phyloP scores from a whole-genome alignment of 164 flowering plant genomes.

The Taxillus chinensis region DNA sequence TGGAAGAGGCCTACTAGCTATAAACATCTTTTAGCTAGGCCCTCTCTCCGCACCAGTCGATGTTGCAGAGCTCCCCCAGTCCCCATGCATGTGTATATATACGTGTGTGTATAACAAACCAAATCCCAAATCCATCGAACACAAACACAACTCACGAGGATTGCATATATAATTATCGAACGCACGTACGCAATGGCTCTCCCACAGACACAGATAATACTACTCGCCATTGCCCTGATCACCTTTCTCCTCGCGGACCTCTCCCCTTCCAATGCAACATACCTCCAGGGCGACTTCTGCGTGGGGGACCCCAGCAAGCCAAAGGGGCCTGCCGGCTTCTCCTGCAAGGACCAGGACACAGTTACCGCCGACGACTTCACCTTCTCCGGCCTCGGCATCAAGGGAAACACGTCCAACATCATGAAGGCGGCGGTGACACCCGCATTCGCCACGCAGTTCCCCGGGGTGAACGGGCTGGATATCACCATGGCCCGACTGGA shows the following conservation, averaged over 20 bases:
- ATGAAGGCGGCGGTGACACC: background rate
- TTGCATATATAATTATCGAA: no score
- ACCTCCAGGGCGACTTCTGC: background rate
- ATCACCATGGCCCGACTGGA: constrained; percentile 13
- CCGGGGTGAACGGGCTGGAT: constrained; percentile 13
- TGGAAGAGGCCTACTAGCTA: no score
- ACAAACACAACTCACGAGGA: no score
- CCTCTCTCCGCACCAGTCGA: no score
- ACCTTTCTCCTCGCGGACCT: background rate
- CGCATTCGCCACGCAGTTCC: constrained; percentile 6
- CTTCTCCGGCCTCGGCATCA: background rate
- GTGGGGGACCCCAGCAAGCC: background rate
- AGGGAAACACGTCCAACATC: background rate
- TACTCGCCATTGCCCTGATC: background rate
- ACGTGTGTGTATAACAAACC: no score
- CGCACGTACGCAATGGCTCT: no score
- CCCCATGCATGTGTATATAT: no score
- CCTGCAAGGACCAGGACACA: background rate
- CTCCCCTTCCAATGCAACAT: background rate
- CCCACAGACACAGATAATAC: no score
- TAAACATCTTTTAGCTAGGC: no score
- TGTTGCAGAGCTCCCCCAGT: no score
- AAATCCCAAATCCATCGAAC: no score
- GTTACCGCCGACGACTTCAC: background rate
- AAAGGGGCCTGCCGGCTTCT: background rate